Conservation (phyloP, 2,329 filamentous ascomycete species). For the Ploettnerulaceae sp. region DNA sequence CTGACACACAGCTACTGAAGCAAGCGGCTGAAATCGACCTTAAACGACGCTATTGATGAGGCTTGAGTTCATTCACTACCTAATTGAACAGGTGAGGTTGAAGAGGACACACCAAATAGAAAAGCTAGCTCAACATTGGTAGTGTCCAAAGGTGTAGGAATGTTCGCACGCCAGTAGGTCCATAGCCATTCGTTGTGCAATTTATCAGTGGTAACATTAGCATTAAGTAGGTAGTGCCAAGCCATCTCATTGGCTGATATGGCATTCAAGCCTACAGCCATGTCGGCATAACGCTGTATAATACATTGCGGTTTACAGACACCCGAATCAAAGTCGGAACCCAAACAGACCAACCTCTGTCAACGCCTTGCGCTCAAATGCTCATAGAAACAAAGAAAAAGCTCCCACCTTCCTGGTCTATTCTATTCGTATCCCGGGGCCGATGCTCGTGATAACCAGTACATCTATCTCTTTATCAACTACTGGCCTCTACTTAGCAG, state of each 20-base stretch:
- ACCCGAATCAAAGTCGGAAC: not conserved
- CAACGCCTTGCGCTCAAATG: slow-evolving; percentile 4
- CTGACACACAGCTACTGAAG: no score
- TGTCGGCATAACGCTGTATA: not conserved
- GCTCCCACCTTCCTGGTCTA: slow-evolving; percentile 41
- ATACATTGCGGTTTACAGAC: not conserved
- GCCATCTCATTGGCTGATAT: not conserved
- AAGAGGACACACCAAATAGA: no score
- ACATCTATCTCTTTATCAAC: no score
- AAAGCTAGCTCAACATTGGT: no score
- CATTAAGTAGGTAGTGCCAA: not conserved
- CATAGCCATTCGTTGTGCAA: no score
- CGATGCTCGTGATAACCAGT: not conserved
- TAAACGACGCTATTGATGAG: no score
- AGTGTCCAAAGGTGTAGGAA: no score
- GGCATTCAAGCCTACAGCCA: not conserved
- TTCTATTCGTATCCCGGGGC: not conserved
- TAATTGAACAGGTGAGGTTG: no score
- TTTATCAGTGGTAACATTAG: not conserved
- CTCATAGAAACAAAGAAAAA: not conserved
- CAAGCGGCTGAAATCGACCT: no score
- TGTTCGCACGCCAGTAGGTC: no score
- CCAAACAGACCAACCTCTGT: not conserved
- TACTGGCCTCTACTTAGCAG: no score
- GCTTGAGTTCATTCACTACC: no score